Evolutionary conservation across 352 stramenopile genomes (phyloP), one percentile per base, ranked within the genome.

Genomic region (Phytophthora litchii): DNA sequence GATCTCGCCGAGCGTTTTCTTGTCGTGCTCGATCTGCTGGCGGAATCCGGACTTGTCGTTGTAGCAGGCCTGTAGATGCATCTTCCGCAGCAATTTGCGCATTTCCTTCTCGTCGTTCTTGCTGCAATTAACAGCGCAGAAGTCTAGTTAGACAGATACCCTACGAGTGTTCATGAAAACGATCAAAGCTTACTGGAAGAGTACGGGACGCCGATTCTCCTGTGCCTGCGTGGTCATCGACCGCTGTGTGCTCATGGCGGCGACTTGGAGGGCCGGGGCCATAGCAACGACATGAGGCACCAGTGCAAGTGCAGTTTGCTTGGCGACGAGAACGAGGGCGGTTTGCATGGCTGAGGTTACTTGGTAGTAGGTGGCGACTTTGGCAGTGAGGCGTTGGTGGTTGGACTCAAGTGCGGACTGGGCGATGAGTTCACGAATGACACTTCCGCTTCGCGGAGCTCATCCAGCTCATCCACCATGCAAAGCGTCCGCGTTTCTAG

Each of bases 101-200:
- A 94, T 82, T 31, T 87, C 63, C 71, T 87, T 90, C 69, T 94
- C 83, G 55, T 94, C 85, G 53, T 90, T 73, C 72, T 94, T 92
- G 67, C 85, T 94, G 54, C 16, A 58, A 14, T 54, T 14, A 1
- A 42, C 17, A 38, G 6, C 27, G 3, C 3, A 42, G 27, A 11
- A 38, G 21, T 16, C 8, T 27, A 36, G 36, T 70, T 55, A 67
- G 55, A 36, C 5, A 43, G 8, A 36, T 29, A 13, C 14, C n/a
- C 1, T 16, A 38, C 14, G n/a, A 7, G 6, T 19, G 6, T 38
- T 17, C 34, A 6, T 31, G 1, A 11, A 19, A 27, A 32, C 8
- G 9, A 46, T 14, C 5, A 7, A 23, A 19, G 3, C 31, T 51
- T 56, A 72, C 63, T 25, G 63, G 57, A 72, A 72, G 27, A 72